Base-by-base conservation (phyloP, 163 green algal genomes). In the Chlamydomonas reinhardtii region DNA sequence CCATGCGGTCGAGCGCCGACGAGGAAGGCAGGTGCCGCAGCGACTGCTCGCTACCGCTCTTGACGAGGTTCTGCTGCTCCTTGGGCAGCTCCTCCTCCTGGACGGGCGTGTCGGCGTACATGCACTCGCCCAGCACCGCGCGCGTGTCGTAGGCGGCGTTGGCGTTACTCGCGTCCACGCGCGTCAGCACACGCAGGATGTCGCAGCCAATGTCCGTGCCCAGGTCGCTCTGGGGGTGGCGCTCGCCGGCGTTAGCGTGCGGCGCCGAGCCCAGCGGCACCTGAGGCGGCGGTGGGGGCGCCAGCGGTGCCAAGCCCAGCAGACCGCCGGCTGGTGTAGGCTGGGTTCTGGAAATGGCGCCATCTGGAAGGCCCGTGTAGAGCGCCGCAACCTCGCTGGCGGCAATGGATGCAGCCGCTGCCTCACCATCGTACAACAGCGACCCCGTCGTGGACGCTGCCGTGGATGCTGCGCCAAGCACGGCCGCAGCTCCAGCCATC, bases 61-160 rank as follows among this genome's bases (percentile, higher is more conserved):
- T 52, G 24, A 85, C 78, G 16, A 86, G 80, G 39, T 52, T 65
- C 34, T 59, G 79, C 79, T 73, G 4, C 20, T 35, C n/a, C 70
- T 59, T 56, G 37, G 25, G n/a, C n/a, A n/a, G 25, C 12, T 34
- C 15, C 12, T 32, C 56, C 35, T 86, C 80, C 69, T 70, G 66
- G 80, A n/a, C n/a, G 24, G 82, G 82, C 37, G 61, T 71, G 82
- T 87, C 82, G 0, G 72, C 72, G 72, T 82, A 87, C 82, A 87
- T 87, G 72, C 14, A 37, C 72, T 87, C 82, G 14, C 72, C 71
- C 59, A 87, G 61, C 15, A 75, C 48, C 34, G 48, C 39, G 19
- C 72, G 29, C n/a, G 72, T n/a, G 82, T 82, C 39, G 61, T 82
- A 82, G n/a, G 39, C 72, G 15, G 37, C 61, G 15, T 76, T n/a